A percentile compares a stretch with the other conserved stretches of the same genome.
These are phyloP conservation scores for Chrysophaeum taylorii DNA, from an alignment of 352 stramenopile species.

Conservation along the genomic window DNA sequence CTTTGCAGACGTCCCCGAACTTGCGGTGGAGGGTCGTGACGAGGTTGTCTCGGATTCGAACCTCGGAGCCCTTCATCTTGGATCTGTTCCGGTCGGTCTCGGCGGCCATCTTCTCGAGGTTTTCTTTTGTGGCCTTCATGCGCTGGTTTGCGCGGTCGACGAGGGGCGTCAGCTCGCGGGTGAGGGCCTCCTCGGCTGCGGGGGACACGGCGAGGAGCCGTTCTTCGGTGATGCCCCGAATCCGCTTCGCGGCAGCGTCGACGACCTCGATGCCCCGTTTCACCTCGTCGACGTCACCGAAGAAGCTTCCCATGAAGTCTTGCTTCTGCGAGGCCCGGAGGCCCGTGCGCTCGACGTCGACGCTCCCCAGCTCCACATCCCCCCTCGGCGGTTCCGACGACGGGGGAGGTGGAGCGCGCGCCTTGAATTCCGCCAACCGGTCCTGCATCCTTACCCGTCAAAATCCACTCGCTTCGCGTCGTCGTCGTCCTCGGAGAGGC, in stretches of 20 bases:
- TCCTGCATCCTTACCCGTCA: no score
- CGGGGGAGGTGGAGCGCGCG: no score
- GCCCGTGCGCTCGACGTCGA: no score
- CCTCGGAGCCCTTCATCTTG: background rate
- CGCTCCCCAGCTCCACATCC: no score
- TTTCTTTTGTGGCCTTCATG: conserved; percentile 71
- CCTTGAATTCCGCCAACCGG: no score
- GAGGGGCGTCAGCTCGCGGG: conserved; percentile 71
- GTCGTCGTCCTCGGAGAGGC: no score
- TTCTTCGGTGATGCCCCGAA: conserved; percentile 79
- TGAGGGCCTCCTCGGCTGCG: conserved; percentile 75
- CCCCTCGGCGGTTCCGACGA: no score
- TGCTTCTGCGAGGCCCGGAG: no score
- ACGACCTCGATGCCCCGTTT: conserved; percentile 80
- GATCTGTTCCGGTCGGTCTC: conserved; percentile 51
- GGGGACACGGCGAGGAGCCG: conserved; percentile 81
- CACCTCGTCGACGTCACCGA: conserved; percentile 84
- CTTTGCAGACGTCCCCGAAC: conserved; percentile 97
- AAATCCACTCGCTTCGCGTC: no score
- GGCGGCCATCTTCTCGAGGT: conserved; percentile 72
- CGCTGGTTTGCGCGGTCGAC: conserved; percentile 81
- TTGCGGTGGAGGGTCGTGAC: conserved; percentile 91
- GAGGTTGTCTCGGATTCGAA: conserved; percentile 85
- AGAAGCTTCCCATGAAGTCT: conserved; percentile 92
- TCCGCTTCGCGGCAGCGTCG: conserved; percentile 71